Conservation (phyloP, 1,284 basidiomycete genomes). For the Xanthoconium separans region DNA sequence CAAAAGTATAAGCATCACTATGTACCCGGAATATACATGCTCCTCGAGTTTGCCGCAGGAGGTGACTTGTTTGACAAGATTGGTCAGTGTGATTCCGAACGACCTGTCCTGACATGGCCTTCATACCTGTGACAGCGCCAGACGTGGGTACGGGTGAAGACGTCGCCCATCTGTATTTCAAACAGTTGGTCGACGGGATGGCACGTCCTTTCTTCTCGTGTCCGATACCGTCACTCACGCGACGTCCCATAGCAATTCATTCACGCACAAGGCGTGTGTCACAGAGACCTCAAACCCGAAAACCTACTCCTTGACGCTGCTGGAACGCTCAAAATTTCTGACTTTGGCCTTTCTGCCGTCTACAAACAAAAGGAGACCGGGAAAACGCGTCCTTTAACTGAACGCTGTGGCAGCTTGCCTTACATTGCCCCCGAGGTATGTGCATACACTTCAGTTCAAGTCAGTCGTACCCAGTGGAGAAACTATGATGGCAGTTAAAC, state of each 20-base stretch:
- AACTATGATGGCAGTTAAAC: constrained; percentile 43
- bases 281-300: constrained; percentile 96
- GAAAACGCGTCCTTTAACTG: constrained; percentile 65
- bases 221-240: background rate
- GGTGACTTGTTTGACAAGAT: constrained; percentile 99
- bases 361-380: constrained; percentile 89
- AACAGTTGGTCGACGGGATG: constrained; percentile 82
- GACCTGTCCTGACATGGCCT: background rate
- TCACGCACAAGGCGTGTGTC: constrained; percentile 89
- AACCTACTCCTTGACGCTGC: constrained; percentile 84
- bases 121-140: constrained; percentile 40
- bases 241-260: constrained; percentile 64
- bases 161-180: constrained; percentile 90
- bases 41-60: constrained; percentile 90
- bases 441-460: background rate
- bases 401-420: constrained; percentile 90
- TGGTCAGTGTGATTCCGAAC: constrained; percentile 46
- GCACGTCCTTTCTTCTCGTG: constrained; percentile 36
- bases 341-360: constrained; percentile 93
- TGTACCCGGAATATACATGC: constrained; percentile 85
- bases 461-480: background rate
- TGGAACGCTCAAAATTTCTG: constrained; percentile 86
- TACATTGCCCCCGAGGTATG: constrained; percentile 93
- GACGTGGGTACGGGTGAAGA: constrained; percentile 89
- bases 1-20: constrained; percentile 57